Conservation (phyloP, 495 filamentous ascomycete species). For the Opeltia flavorubescens region DNA sequence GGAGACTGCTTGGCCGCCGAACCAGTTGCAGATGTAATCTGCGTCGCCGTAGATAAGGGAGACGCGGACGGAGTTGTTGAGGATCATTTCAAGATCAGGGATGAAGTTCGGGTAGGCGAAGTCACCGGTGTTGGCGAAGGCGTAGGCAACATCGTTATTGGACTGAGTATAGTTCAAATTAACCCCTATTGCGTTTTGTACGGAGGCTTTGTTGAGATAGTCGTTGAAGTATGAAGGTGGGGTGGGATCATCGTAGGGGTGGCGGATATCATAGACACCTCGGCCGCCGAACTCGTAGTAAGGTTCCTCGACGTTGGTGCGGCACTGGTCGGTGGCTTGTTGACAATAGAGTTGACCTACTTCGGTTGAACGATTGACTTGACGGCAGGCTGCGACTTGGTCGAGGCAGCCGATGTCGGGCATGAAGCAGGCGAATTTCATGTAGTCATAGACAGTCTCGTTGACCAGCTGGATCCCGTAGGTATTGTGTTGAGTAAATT, state of each 20-base stretch:
- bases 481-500: slow-evolving; percentile 47
- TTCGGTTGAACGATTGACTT: slow-evolving; percentile 20
- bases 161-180: slow-evolving; percentile 33
- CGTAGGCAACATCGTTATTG: slow-evolving; percentile 25
- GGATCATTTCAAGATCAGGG: slow-evolving; percentile 30
- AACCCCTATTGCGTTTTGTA: slow-evolving; percentile 36
- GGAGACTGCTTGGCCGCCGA: slow-evolving; percentile 47
- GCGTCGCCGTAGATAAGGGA: slow-evolving; percentile 33
- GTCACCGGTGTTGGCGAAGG: slow-evolving; percentile 35
- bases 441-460: slow-evolving; percentile 24
- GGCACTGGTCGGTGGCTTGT: slow-evolving; percentile 28
- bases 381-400: slow-evolving; percentile 26
- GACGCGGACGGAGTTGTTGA: slow-evolving; percentile 30
- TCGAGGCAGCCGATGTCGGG: slow-evolving; percentile 25
- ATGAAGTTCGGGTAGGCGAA: slow-evolving; percentile 31
- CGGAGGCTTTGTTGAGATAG: slow-evolving; percentile 29
- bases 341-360: slow-evolving; percentile 23
- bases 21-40: slow-evolving; percentile 30
- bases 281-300: slow-evolving; percentile 32
- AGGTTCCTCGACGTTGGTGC: slow-evolving; percentile 27
- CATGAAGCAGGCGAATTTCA: slow-evolving; percentile 23
- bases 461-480: slow-evolving; percentile 46
- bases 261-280: slow-evolving; percentile 39
- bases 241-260: slow-evolving; percentile 31
- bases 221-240: slow-evolving; percentile 32